These are phyloP conservation scores for Candida ovalis DNA, from an alignment of 805 yeast genomes.

Conservation along the genomic window DNA sequence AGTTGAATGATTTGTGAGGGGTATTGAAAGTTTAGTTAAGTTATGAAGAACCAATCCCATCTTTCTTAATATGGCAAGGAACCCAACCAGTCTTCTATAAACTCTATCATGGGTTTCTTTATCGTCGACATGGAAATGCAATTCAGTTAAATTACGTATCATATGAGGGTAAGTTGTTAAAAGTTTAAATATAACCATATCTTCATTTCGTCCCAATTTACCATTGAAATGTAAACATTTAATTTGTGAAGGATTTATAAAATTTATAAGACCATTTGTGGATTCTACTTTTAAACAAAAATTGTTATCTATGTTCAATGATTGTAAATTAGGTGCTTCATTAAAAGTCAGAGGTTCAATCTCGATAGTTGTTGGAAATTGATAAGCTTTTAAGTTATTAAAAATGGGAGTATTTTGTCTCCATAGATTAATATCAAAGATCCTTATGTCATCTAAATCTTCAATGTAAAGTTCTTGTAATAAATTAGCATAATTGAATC, in stretches of 20 bases:
- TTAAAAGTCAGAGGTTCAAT: constrained; percentile 24
- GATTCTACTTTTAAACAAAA: constrained; percentile 26
- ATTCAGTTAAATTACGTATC: constrained; percentile 21
- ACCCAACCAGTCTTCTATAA: constrained; percentile 32
- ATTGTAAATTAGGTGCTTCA: constrained; percentile 24
- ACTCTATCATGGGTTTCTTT: constrained; percentile 23
- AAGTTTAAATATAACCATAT: constrained; percentile 29
- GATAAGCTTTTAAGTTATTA: constrained; percentile 16
- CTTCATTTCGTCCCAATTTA: constrained; percentile 31
- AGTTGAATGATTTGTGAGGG: constrained; percentile 32
- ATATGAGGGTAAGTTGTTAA: constrained; percentile 26
- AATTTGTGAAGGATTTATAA: constrained; percentile 21
- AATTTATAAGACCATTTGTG: constrained; percentile 22
- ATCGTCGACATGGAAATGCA: constrained; percentile 26
- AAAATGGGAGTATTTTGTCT: constrained; percentile 14
- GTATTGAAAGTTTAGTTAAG: constrained; percentile 23
- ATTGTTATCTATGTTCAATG: constrained; percentile 25
- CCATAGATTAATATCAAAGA: constrained; percentile 23
- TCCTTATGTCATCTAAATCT: constrained; percentile 10
- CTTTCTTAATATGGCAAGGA: constrained; percentile 31
- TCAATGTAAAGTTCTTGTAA: constrained; percentile 24
- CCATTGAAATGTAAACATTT: constrained; percentile 23
- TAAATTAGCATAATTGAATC: constrained; percentile 22
- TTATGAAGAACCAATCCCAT: constrained; percentile 26
- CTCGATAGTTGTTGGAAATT: constrained; percentile 19